Conservation (phyloP, 768 basidiomycete species). For the Flagelloscypha sp. region DNA sequence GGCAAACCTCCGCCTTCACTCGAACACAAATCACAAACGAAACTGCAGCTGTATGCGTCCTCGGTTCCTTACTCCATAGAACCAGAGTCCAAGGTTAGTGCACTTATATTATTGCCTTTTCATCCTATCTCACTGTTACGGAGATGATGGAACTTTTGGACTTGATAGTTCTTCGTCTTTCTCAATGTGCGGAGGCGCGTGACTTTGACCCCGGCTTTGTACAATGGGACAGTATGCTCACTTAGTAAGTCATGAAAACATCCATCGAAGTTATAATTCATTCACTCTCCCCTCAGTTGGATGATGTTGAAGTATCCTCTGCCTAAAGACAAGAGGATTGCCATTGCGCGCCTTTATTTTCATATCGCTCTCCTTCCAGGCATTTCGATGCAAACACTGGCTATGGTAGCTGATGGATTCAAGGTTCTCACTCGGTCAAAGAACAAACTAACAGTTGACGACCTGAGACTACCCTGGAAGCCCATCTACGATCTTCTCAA, state of each 20-base stretch:
- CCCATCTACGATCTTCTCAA: conserved; percentile 65
- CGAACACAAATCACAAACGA: conserved; percentile 46
- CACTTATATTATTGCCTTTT: conserved; percentile 66
- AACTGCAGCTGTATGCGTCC: conserved; percentile 53
- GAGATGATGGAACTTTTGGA: conserved; percentile 73
- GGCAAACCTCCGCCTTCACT: conserved; percentile 4
- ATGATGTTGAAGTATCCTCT: conserved; percentile 79
- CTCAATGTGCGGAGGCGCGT: conserved; percentile 68
- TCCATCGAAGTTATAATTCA: conserved; percentile 11
- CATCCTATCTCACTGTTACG: conserved; percentile 57
- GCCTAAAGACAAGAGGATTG: conserved; percentile 68
- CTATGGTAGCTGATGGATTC: conserved; percentile 57
- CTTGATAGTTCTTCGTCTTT: conserved; percentile 57
- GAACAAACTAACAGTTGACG: conserved; percentile 67
- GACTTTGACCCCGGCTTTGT: conserved; percentile 77
- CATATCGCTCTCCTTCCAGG: conserved; percentile 70
- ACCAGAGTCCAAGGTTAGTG: conserved; percentile 64
- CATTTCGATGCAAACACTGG: conserved; percentile 61
- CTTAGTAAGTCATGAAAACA: conserved; percentile 43
- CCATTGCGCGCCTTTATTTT: conserved; percentile 71
- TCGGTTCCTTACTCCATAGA: conserved; percentile 75
- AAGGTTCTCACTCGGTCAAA: conserved; percentile 53
- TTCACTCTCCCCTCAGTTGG: conserved; percentile 44
- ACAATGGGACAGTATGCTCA: conserved; percentile 74
- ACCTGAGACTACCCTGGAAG: conserved; percentile 77